phyloP scores from a whole-genome alignment of 139 green algal species.

The Picochlorum sp. region DNA sequence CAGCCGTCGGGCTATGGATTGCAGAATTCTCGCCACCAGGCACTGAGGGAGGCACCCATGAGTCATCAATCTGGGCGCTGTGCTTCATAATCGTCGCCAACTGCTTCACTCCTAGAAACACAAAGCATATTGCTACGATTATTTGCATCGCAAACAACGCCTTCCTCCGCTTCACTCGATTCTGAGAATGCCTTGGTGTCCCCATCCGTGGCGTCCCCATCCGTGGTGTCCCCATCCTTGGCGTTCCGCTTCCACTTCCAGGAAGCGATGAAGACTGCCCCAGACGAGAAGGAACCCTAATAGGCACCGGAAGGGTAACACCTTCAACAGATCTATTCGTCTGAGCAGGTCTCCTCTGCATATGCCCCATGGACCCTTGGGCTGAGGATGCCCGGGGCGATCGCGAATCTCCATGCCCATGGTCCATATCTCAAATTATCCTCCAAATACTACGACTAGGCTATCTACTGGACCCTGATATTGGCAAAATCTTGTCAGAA shows the following conservation, averaged over 20 bases:
- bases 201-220: not conserved
- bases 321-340: constrained; percentile 3
- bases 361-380: not conserved
- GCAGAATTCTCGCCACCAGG: constrained; percentile 29
- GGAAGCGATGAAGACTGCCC: not conserved
- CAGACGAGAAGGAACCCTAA: not conserved
- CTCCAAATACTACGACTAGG: too few relatives aligned
- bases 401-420: not conserved
- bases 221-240: not conserved
- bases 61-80: constrained; percentile 67
- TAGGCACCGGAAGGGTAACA: not conserved
- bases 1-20: not conserved
- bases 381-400: not conserved
- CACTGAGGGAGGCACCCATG: constrained; percentile 37
- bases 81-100: constrained; percentile 26
- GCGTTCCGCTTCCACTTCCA: not conserved
- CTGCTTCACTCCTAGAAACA: constrained; percentile 1
- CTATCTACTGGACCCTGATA: too few relatives aligned
- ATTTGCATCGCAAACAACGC: not conserved
- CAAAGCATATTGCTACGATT: not conserved
- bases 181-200: not conserved
- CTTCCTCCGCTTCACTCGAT: not conserved
- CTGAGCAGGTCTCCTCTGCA: not conserved
- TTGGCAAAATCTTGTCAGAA: too few relatives aligned
- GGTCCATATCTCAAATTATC: not conserved